phyloP scores from a whole-genome alignment of 352 stramenopile genomes.

The Elongisporangium undulatum region DNA sequence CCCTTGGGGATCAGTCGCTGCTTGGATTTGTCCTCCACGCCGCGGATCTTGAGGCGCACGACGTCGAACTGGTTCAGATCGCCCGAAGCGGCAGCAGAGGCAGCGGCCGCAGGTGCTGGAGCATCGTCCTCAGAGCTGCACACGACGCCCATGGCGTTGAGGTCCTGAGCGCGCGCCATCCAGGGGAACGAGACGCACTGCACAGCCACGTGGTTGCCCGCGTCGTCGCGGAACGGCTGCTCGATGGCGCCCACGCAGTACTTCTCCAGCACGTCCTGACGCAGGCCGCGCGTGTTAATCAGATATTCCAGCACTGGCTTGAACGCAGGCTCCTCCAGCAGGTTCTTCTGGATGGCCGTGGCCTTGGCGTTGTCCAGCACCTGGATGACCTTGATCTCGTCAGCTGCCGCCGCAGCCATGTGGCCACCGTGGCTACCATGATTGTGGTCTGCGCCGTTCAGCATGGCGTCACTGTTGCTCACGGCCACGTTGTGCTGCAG shows the following conservation, averaged over 20 bases:
- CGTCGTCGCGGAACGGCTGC: conserved; percentile 76
- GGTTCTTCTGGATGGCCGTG: conserved; percentile 80
- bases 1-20: conserved; percentile 88
- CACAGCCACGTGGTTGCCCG: conserved; percentile 40
- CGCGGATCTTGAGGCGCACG: conserved; percentile 82
- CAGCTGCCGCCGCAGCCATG: conserved; percentile 4
- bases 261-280: conserved; percentile 72
- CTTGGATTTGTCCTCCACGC: conserved; percentile 82
- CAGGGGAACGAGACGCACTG: conserved; percentile 96
- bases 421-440: not conserved
- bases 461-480: conserved; percentile 25
- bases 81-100: conserved; percentile 6
- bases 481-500: conserved; percentile 53
- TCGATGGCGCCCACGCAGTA: conserved; percentile 89
- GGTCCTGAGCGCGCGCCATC: conserved; percentile 88
- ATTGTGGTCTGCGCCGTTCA: conserved; percentile 18
- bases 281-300: conserved; percentile 59
- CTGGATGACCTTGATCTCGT: conserved; percentile 66
- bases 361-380: conserved; percentile 80
- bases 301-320: conserved; percentile 64
- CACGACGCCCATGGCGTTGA: conserved; percentile 78
- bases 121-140: conserved; percentile 18
- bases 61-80: conserved; percentile 82
- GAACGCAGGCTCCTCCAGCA: conserved; percentile 66
- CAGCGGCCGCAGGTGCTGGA: not conserved